Evolutionary conservation across 2,329 filamentous ascomycete species (phyloP).

Genomic region (Colletotrichum caudatum): DNA sequence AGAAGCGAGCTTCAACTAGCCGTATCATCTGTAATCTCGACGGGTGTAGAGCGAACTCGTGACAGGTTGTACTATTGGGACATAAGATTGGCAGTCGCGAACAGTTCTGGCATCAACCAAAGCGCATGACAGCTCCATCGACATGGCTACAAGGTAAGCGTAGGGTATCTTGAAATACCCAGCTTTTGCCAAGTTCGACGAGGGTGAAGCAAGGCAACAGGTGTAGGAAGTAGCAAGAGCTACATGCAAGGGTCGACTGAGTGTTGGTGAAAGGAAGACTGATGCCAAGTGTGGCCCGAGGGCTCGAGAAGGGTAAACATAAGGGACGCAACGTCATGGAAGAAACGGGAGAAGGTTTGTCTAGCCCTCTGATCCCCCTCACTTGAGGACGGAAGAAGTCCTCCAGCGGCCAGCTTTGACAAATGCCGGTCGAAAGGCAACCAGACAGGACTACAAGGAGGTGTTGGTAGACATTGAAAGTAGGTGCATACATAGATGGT

Average conservation of each 20-base stretch:
- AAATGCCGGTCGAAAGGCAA: neutral
- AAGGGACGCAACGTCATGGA: neutral
- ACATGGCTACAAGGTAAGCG: constrained; percentile 8
- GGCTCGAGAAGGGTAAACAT: neutral
- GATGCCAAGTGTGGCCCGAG: neutral
- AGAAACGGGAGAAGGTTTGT: neutral
- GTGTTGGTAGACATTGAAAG: neutral
- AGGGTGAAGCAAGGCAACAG: neutral
- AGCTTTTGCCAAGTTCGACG: neutral
- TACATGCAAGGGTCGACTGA: neutral
- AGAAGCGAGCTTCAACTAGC: neutral
- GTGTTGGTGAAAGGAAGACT: neutral
- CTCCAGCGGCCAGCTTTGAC: neutral
- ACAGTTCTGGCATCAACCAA: constrained; percentile 19
- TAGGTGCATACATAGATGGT: neutral
- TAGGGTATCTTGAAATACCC: constrained; percentile 1
- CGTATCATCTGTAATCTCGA: neutral
- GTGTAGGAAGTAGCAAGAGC: neutral
- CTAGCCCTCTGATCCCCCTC: neutral
- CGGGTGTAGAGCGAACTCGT: neutral
- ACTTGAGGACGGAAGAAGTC: neutral
- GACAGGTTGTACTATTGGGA: neutral
- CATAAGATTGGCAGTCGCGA: neutral
- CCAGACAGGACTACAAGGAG: neutral
- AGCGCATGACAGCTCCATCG: neutral